These are phyloP conservation scores for Hibiscus trionum DNA, from an alignment of 345 rosid species.

Conservation along the genomic window DNA sequence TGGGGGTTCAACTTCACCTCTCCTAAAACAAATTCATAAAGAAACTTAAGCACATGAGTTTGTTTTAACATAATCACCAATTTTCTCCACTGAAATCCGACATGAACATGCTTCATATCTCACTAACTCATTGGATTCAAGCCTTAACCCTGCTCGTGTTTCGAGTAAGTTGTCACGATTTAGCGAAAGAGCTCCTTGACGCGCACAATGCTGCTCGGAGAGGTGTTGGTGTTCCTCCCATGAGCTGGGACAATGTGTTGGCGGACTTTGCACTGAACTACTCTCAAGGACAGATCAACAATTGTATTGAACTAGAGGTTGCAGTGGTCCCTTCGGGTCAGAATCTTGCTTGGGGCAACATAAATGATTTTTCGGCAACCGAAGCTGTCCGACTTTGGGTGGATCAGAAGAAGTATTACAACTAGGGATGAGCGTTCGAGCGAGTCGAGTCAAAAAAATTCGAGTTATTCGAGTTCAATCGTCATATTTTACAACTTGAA, in stretches of 20 bases:
- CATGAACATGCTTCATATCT: background rate
- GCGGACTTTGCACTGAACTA: slow-evolving; percentile 36
- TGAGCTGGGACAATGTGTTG: slow-evolving; percentile 38
- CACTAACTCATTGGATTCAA: background rate
- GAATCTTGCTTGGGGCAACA: slow-evolving; percentile 38
- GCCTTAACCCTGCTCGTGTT: background rate
- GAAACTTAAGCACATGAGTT: too few species aligned
- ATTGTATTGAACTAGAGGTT: slow-evolving; percentile 27
- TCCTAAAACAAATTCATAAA: too few species aligned
- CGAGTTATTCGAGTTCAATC: too few species aligned
- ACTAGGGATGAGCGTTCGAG: too few species aligned
- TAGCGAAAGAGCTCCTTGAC: slow-evolving; percentile 25
- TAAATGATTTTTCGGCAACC: slow-evolving; percentile 19
- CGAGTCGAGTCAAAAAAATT: too few species aligned
- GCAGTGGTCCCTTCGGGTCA: slow-evolving; percentile 47
- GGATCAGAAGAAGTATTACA: slow-evolving; percentile 23
- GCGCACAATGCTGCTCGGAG: slow-evolving; percentile 48
- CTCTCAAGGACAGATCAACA: slow-evolving; percentile 14
- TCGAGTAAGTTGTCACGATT: slow-evolving; percentile 18
- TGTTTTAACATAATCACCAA: too few species aligned
- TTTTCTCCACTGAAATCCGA: background rate
- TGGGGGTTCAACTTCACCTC: too few species aligned
- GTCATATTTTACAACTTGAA: too few species aligned
- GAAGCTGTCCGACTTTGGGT: slow-evolving; percentile 50
- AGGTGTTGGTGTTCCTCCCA: slow-evolving; percentile 25